Conservation (phyloP, 1,284 basidiomycete genomes). For the Anthracocystis walkeri region DNA sequence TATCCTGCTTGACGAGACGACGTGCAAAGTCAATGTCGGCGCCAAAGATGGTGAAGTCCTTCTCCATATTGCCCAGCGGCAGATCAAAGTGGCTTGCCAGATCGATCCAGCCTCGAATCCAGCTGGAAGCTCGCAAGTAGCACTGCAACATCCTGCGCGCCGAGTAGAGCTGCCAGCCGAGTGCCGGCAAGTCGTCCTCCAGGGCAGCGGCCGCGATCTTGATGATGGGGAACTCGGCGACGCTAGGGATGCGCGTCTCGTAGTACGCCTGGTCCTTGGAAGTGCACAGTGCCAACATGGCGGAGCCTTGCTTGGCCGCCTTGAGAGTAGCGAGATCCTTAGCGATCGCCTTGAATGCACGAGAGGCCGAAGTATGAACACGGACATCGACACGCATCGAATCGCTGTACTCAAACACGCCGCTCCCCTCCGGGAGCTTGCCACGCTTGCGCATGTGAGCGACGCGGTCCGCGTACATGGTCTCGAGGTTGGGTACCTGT, state of each 20-base stretch:
- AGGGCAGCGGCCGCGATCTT: constrained; percentile 82
- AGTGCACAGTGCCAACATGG: constrained; percentile 84
- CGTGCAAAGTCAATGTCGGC: constrained; percentile 93
- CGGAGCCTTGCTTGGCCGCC: constrained; percentile 78
- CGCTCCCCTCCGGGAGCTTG: constrained; percentile 51
- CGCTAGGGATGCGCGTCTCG: constrained; percentile 78
- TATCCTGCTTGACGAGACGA: constrained; percentile 85
- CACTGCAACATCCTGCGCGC: constrained; percentile 80
- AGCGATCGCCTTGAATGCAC: constrained; percentile 88
- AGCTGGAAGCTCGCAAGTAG: constrained; percentile 82
- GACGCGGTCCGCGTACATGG: constrained; percentile 78
- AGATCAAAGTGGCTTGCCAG: constrained; percentile 92
- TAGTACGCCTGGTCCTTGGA: constrained; percentile 87
- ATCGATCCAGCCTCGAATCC: constrained; percentile 84
- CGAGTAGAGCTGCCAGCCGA: constrained; percentile 74
- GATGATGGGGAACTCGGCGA: constrained; percentile 84
- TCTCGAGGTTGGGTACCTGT: constrained; percentile 83
- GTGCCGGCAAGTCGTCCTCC: constrained; percentile 75
- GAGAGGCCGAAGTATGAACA: constrained; percentile 83
- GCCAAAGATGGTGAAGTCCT: constrained; percentile 86
- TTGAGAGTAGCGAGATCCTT: constrained; percentile 79
- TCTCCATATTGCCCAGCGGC: constrained; percentile 87
- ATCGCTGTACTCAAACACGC: constrained; percentile 78
- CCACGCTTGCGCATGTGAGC: constrained; percentile 66
- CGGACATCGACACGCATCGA: constrained; percentile 78